Evolutionary conservation across 305 asterid species (phyloP).

Genomic region (Plantago lanceolata): DNA sequence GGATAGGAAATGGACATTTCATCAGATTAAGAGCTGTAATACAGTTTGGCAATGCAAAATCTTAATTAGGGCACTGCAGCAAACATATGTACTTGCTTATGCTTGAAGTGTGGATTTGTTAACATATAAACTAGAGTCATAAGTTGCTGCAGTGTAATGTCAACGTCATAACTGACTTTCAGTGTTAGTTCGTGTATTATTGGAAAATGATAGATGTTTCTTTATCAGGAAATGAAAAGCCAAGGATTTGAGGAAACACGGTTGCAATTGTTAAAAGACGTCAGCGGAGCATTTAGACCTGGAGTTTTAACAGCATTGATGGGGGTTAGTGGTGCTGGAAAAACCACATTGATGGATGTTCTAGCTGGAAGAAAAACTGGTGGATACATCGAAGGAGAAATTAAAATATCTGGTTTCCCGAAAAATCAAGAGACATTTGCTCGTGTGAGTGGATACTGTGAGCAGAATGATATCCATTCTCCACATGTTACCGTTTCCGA

Average conservation of each 20-base stretch:
- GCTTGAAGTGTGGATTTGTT: not conserved
- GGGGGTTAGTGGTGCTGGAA: constrained; percentile 96
- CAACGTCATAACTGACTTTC: not conserved
- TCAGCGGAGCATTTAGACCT: constrained; percentile 88
- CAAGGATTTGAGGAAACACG: constrained; percentile 66
- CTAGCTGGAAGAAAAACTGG: constrained; percentile 94
- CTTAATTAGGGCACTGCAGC: not conserved
- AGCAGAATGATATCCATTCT: constrained; percentile 89
- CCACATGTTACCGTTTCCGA: constrained; percentile 85
- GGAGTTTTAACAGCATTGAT: constrained; percentile 90
- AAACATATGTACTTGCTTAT: too few relatives aligned
- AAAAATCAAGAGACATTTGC: constrained; percentile 88
- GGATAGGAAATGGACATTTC: not conserved
- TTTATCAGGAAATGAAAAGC: constrained; percentile 72
- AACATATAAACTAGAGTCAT: not conserved
- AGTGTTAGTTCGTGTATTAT: not conserved
- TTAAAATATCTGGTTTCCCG: constrained; percentile 76
- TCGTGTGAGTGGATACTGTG: constrained; percentile 88
- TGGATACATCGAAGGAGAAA: constrained; percentile 72
- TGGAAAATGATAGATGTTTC: not conserved
- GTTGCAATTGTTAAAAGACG: constrained; percentile 72
- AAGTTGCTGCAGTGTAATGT: not conserved
- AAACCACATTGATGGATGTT: constrained; percentile 94
- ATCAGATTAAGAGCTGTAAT: not conserved
- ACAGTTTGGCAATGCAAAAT: not conserved